Base-by-base conservation (phyloP, 2,329 filamentous ascomycete species). In the Epichloe gansuensis region DNA sequence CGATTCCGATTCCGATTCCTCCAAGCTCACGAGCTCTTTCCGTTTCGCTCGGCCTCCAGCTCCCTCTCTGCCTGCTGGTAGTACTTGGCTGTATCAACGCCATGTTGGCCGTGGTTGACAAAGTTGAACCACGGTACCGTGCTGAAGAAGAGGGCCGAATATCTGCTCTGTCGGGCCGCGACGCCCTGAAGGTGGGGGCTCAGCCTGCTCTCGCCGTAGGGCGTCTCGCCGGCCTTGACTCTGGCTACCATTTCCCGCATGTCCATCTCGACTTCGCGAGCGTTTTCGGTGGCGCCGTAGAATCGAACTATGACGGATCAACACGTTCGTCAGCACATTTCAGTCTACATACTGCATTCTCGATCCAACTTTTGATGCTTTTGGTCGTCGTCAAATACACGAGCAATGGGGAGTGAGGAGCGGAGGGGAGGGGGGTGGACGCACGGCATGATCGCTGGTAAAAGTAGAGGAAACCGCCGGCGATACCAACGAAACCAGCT, bases 191-290 rank as follows among this genome's bases (percentile, higher is more conserved):
- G 86, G 72, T 96, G 88, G 58, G 91, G 84, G 54, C 85, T 86
- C 62, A 96, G 72, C 51, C 74, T 73, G 63, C 83, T 88, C 62
- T 79, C 81, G 64, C 93, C 93, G 71, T 98, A 98, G 48, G 97
- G 75, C 38, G 93, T 79, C 75, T 95, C 80, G 59, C 91, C 91
- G 55, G 79, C 81, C 80, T 97, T 98, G 67, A 97, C 91, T 73
- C 91, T 94, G 69, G 83, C 81, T 39, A 96, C 91, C 93, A 98
- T 98, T 72, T 98, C 93, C 59, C 82, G 81, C 91, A 97, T 97
- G 68, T 98, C 93, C 85, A 95, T 85, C 58, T 95, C 86, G 54
- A 93, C 75, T 71, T 98, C 93, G 62, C 93, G 84, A 52, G 84
- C 74, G 73, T 98, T 98, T 72, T 98, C 93, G 47, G 81, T 84